Percentiles rank a stretch among this genome's conserved stretches.
Conservation (phyloP, 2,329 filamentous ascomycete genomes). For the Xylariomycetidae sp. region DNA sequence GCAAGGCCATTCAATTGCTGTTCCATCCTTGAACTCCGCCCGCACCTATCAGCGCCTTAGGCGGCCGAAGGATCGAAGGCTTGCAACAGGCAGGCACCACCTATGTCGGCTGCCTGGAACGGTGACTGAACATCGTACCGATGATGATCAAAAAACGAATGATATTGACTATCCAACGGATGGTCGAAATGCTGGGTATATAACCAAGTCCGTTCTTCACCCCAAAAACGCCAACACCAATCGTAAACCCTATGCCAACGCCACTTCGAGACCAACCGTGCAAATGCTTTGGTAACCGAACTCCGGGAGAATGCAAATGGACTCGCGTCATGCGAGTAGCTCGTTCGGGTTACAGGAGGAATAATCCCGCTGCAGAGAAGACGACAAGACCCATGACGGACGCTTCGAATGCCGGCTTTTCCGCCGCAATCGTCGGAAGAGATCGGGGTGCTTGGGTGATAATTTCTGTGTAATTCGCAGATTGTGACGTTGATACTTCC, state of each 20-base stretch:
- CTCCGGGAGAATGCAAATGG: constrained; percentile 17
- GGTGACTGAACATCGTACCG: too few relatives aligned
- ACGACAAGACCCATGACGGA: constrained; percentile 27
- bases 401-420: constrained; percentile 23
- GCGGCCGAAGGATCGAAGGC: too few relatives aligned
- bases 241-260: too few relatives aligned
- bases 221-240: too few relatives aligned
- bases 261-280: constrained; percentile 4
- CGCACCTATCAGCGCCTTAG: too few relatives aligned
- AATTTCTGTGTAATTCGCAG: constrained; percentile 16
- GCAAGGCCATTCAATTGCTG: too few relatives aligned
- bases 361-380: constrained; percentile 25
- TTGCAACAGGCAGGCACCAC: too few relatives aligned
- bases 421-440: constrained; percentile 14
- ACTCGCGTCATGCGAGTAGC: too few relatives aligned
- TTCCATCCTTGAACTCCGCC: too few relatives aligned
- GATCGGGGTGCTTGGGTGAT: constrained; percentile 12
- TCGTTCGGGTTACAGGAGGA: constrained; percentile 24
- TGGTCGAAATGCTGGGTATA: constrained; percentile 15
- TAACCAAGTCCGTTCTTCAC: too few relatives aligned
- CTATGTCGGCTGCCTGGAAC: too few relatives aligned
- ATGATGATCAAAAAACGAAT: constrained; percentile 1
- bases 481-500: constrained; percentile 11
- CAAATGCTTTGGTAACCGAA: too few relatives aligned
- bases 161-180: constrained; percentile 5